Evolutionary conservation across 805 yeast genomes (phyloP), one percentile per base, ranked within the genome.

Genomic region (Kodamaea lidongshanica): DNA sequence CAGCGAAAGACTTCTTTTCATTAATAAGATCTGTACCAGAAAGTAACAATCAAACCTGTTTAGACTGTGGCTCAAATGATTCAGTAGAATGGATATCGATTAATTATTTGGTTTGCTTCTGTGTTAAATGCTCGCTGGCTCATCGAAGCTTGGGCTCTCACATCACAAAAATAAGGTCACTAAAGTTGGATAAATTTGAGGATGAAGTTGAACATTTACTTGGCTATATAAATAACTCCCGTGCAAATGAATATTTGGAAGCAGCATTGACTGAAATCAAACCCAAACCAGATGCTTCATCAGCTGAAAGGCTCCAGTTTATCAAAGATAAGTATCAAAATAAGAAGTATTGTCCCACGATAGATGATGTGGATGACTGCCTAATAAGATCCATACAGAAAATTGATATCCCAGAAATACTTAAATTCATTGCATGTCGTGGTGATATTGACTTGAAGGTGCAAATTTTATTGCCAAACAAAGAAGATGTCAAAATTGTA

Each of bases 11-110:
- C 25, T 52, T 48, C 37, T 45, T 68, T 19, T 47, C 50, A n/a
- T 29, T 58, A 16, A 75, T 72, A 4, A 60, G 66, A 30, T 30
- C 54, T 0, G 35, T 52, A 7, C 55, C 54, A 3, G 70, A 74
- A 22, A 54, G 68, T n/a, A 30, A 21, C 18, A 88, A 88, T 46
- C 44, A 53, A 4, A 38, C 41, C 2, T 88, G 97, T 56, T 83
- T 84, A 9, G 97, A 88, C 46, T 88, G 97, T 60, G 79, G 79
- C 0, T 48, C 75, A 2, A 45, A 54, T 0, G 73, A 67, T 10
- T 58, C 71, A 9, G 94, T 83, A 10, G 95, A 87, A 42, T 88
- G 96, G 96, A 70, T 89, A 3, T 83, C 95, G 0, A 64, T 85
- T 35, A 87, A 82, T 45, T 54, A 79, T 23, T 55, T 86, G 32